These are phyloP conservation scores for Colletotrichum sp. DNA, from an alignment of 2,329 filamentous ascomycete genomes.

Conservation along the genomic window DNA sequence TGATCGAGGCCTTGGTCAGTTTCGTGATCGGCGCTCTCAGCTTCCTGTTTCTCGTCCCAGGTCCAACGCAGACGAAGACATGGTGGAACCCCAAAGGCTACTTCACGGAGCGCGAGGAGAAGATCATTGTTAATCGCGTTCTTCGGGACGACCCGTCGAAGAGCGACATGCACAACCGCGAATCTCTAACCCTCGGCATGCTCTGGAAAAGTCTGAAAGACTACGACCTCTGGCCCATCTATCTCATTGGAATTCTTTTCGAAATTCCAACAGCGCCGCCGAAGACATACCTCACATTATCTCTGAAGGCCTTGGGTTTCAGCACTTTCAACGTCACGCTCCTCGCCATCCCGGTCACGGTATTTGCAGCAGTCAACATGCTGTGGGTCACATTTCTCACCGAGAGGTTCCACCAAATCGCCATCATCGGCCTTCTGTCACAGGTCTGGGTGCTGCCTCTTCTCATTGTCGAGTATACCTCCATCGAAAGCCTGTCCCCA, in stretches of 20 bases:
- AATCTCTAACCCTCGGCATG: slow-evolving; percentile 50
- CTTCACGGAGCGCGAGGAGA: slow-evolving; percentile 60
- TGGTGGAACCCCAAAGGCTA: slow-evolving; percentile 39
- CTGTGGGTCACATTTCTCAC: slow-evolving; percentile 48
- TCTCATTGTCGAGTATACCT: slow-evolving; percentile 38
- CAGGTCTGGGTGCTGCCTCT: slow-evolving; percentile 68
- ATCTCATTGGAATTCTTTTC: slow-evolving; percentile 52
- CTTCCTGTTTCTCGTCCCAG: slow-evolving; percentile 22
- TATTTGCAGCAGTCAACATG: slow-evolving; percentile 23
- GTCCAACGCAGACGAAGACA: not conserved
- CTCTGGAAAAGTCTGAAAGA: slow-evolving; percentile 55
- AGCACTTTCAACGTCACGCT: slow-evolving; percentile 54
- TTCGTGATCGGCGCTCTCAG: slow-evolving; percentile 11
- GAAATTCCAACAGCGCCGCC: slow-evolving; percentile 53
- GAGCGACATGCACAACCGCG: slow-evolving; percentile 63
- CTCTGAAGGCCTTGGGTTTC: slow-evolving; percentile 55
- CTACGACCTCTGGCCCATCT: slow-evolving; percentile 64
- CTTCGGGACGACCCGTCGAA: slow-evolving; percentile 62
- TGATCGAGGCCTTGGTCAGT: slow-evolving; percentile 47
- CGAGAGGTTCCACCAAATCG: slow-evolving; percentile 54
- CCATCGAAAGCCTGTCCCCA: slow-evolving; percentile 26
- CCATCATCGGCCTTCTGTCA: slow-evolving; percentile 45
- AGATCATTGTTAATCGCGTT: slow-evolving; percentile 63
- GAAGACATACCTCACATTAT: slow-evolving; percentile 57
- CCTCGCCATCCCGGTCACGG: slow-evolving; percentile 51